Evolutionary conservation across 164 flowering plant species (phyloP).

Genomic region (Magnolia kwangsiensis): DNA sequence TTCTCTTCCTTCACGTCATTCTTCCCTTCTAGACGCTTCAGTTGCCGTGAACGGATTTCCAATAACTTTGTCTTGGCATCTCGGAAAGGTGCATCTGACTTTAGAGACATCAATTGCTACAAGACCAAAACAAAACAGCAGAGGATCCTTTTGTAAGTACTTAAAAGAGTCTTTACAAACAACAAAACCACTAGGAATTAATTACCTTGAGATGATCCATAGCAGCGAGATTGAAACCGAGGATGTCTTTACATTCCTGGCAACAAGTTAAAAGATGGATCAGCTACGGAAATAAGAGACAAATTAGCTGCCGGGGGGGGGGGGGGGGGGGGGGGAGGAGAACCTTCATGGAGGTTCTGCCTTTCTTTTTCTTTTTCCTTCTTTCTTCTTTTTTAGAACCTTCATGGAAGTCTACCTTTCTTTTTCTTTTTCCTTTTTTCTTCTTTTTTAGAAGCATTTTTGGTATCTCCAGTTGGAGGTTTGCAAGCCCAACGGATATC

Average conservation of each 20-base stretch:
- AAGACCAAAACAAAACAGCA: slow-evolving; percentile 7
- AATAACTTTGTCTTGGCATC: slow-evolving; percentile 74
- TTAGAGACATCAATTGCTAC: slow-evolving; percentile 85
- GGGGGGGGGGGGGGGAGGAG: too few species aligned
- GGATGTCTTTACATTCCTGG: slow-evolving; percentile 86
- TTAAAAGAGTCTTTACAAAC: too few species aligned
- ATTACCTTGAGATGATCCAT: slow-evolving; percentile 92
- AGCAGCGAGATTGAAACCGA: slow-evolving; percentile 95
- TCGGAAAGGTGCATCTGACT: slow-evolving; percentile 76
- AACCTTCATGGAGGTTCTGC: not conserved
- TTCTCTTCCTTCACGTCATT: slow-evolving; percentile 38
- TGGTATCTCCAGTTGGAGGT: too few species aligned
- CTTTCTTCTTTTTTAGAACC: not conserved
- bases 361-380: not conserved
- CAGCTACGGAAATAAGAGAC: not conserved
- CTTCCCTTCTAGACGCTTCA: slow-evolving; percentile 53
- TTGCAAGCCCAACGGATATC: too few species aligned
- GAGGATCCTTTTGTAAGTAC: not conserved
- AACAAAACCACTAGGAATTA: not conserved
- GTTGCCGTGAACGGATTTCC: slow-evolving; percentile 59
- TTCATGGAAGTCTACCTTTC: not conserved
- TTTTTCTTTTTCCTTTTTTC: not conserved
- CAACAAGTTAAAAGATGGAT: slow-evolving; percentile 13
- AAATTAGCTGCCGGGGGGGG: too few species aligned
- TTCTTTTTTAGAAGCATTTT: not conserved